Percentiles rank a stretch among this genome's conserved stretches.
phyloP scores from a whole-genome alignment of 2,329 filamentous ascomycete species.

The Alternaria arborescens region DNA sequence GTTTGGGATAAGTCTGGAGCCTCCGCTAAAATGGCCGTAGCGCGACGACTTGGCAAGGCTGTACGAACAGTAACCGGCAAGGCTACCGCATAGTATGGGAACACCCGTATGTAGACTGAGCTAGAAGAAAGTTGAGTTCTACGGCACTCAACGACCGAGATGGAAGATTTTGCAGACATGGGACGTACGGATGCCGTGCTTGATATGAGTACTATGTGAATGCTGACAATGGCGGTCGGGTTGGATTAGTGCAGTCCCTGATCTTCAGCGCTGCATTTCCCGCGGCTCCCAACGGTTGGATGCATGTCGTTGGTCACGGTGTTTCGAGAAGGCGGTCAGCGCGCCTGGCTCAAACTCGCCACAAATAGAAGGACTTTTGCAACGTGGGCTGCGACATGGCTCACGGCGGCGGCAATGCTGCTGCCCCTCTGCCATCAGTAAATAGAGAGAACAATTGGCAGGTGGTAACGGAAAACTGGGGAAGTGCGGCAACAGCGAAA shows the following conservation, averaged over 20 bases:
- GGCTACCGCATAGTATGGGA: slow-evolving; percentile 17
- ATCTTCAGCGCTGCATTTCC: slow-evolving; percentile 28
- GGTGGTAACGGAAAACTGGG: slow-evolving; percentile 10
- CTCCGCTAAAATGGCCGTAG: slow-evolving; percentile 39
- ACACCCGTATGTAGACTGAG: not conserved
- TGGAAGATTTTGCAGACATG: not conserved
- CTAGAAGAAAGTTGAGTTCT: slow-evolving; percentile 1
- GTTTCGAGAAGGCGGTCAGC: slow-evolving; percentile 36
- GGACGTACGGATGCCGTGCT: not conserved
- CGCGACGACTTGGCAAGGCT: slow-evolving; percentile 26
- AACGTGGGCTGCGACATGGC: slow-evolving; percentile 27
- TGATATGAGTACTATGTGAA: slow-evolving; percentile 1
- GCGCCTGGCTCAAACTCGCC: slow-evolving; percentile 32
- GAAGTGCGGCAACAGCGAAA: slow-evolving; percentile 25
- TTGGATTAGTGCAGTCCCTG: slow-evolving; percentile 18
- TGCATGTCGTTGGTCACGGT: slow-evolving; percentile 19
- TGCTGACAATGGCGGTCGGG: slow-evolving; percentile 2
- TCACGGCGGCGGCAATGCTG: slow-evolving; percentile 5
- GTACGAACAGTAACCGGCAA: slow-evolving; percentile 23
- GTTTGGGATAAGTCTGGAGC: slow-evolving; percentile 31
- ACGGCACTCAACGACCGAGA: not conserved
- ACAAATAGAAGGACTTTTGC: slow-evolving; percentile 31
- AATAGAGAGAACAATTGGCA: not conserved
- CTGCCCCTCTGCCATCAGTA: slow-evolving; percentile 6
- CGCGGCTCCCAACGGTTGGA: slow-evolving; percentile 20